These are phyloP conservation scores for Canna indica DNA, from an alignment of 176 grass and related monocot genomes.

Conservation along the genomic window DNA sequence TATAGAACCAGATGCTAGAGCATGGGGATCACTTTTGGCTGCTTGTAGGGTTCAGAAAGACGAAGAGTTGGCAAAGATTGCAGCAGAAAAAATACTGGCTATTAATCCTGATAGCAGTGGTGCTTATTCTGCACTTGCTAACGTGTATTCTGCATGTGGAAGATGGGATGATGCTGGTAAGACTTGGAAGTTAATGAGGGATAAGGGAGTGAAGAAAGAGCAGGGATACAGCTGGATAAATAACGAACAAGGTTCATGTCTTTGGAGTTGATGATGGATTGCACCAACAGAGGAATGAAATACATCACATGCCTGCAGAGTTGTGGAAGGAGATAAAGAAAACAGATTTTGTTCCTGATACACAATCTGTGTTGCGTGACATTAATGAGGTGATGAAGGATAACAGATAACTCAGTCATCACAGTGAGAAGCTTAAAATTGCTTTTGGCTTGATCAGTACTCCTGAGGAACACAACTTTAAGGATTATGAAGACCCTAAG, in stretches of 20 bases:
- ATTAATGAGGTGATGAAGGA: no score
- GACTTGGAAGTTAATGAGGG: conserved; percentile 63
- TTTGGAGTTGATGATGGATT: conserved; percentile 45
- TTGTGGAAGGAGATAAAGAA: conserved; percentile 23
- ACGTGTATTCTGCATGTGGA: conserved; percentile 75
- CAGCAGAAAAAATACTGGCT: conserved; percentile 50
- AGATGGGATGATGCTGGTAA: conserved; percentile 63
- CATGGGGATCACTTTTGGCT: conserved; percentile 67
- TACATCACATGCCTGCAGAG: conserved; percentile 30
- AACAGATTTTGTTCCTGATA: no score
- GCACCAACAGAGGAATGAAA: conserved; percentile 36
- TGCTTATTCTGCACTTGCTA: conserved; percentile 65
- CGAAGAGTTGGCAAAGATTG: conserved; percentile 47
- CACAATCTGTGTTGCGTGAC: no score
- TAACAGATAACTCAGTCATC: no score
- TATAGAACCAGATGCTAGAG: conserved; percentile 37
- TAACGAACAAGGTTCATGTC: conserved; percentile 36
- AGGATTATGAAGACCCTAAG: no score
- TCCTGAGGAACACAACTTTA: no score
- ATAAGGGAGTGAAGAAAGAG: conserved; percentile 64
- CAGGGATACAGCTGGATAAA: conserved; percentile 63
- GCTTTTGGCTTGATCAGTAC: no score
- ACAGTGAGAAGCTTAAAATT: no score
- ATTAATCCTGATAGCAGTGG: conserved; percentile 57
- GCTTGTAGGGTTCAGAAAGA: conserved; percentile 61